A percentile compares a stretch with the other conserved stretches of the same genome.
phyloP scores from a whole-genome alignment of 352 stramenopile genomes.

The Globisporangium camurandrum region DNA sequence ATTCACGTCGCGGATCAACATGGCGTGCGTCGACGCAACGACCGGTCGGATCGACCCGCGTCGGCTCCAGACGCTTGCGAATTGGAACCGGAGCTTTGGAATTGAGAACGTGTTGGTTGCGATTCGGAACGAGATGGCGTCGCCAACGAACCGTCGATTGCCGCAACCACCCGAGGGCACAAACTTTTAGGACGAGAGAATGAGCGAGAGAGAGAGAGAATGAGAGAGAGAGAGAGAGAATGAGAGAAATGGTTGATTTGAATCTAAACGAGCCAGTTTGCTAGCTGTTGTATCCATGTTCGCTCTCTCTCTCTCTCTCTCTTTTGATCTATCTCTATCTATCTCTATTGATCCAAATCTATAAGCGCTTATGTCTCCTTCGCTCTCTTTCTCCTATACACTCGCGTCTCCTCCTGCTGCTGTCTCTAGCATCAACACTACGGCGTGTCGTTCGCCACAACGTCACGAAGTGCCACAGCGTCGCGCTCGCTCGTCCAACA shows the following conservation, averaged over 20 bases:
- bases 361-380: too few relatives aligned
- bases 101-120: conserved; percentile 89
- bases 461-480: conserved; percentile 44
- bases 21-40: conserved; percentile 92
- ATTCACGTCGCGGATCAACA: conserved; percentile 97
- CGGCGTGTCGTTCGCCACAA: conserved; percentile 19
- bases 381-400: too few relatives aligned
- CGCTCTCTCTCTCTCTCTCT: too few relatives aligned
- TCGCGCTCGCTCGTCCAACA: conserved; percentile 41
- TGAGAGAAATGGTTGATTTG: not conserved
- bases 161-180: conserved; percentile 87
- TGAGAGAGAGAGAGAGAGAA: conserved; percentile 9
- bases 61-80: conserved; percentile 57
- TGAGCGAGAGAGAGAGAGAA: conserved; percentile 4
- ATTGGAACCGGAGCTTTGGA: conserved; percentile 84
- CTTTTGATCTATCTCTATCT: conserved; percentile 1
- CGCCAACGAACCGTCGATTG: conserved; percentile 82
- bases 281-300: too few relatives aligned
- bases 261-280: too few relatives aligned
- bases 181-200: conserved; percentile 68
- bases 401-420: too few relatives aligned
- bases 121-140: conserved; percentile 87
- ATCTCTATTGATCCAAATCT: too few relatives aligned
- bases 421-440: not conserved
- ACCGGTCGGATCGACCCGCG: conserved; percentile 75